Evolutionary conservation across 2,329 filamentous ascomycete species (phyloP), one percentile per base, ranked within the genome.

Genomic region (Colletotrichum paranaense): DNA sequence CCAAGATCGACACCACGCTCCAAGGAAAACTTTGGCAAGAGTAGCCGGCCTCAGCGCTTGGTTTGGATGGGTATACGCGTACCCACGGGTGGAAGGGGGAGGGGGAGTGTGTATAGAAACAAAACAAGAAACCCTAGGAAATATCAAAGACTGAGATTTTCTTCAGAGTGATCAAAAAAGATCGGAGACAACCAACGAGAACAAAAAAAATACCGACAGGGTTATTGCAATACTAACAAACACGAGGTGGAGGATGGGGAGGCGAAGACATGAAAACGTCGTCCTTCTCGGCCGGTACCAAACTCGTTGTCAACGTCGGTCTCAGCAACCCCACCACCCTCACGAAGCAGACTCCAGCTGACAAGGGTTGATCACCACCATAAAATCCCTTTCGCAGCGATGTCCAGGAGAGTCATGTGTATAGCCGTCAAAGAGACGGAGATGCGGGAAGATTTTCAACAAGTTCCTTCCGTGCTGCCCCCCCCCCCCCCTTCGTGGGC

Each of bases 221-320:
- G 62, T 24, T 19, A 11, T 24, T n/a, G 32, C 2, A 1, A 12
- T 32, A 3, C 42, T n/a, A 49, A 49, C 8, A 3, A 49, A 16
- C n/a, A 9, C 6, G 14, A 32, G 11, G 62, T 16, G 5, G 30
- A 28, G 16, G 56, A 46, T 8, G 22, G 30, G 58, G 58, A 32
- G 58, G 49, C 66, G 49, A 68, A 64, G 67, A 62, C 67, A 68
- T 68, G 67, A 68, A 63, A 55, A 68, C 46, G 46, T 68, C 65
- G 30, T 32, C 46, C 46, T 35, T 35, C 58, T 46, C 35, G 30
- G 26, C 42, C 28, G 28, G 62, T 70, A 59, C 24, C 22, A 35
- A 28, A n/a, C 42, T 70, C 32, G 28, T 66, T 60, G 16, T 49
- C 30, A 66, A 42, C 55, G 68, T 42, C 35, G 56, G 42, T 49